Evolutionary conservation across 75 land plant species (phyloP).

Genomic region (Pinus taeda): DNA sequence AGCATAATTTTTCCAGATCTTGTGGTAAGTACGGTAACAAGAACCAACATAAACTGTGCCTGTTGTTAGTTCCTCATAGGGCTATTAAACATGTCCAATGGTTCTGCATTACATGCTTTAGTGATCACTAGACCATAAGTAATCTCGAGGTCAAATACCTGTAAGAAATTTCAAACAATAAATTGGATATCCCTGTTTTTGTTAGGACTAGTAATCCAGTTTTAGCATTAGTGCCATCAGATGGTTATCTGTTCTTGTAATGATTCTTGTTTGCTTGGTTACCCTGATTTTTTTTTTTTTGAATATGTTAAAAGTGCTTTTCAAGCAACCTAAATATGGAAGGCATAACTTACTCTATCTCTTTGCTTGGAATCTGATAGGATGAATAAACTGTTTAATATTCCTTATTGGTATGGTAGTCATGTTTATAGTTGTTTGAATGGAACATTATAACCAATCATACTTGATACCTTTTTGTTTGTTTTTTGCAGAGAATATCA

Average conservation of each 20-base stretch:
- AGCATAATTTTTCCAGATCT: neutral
- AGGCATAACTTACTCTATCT: neutral
- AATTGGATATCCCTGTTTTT: neutral
- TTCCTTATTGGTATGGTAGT: neutral
- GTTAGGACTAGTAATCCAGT: neutral
- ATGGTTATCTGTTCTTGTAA: neutral
- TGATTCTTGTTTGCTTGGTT: no score
- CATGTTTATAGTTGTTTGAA: neutral
- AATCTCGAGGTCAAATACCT: neutral
- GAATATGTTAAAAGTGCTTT: no score
- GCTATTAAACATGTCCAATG: neutral
- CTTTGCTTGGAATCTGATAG: neutral
- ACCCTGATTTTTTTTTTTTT: no score
- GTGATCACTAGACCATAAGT: neutral
- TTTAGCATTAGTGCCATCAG: neutral
- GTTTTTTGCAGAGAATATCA: conserved; percentile 43
- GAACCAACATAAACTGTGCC: neutral
- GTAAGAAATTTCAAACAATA: neutral
- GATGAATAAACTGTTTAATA: neutral
- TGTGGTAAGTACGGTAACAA: neutral
- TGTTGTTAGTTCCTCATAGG: neutral
- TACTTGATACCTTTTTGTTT: neutral
- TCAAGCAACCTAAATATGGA: neutral
- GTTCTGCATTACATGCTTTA: neutral
- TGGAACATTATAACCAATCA: neutral